phyloP scores from a whole-genome alignment of 2,329 filamentous ascomycete genomes.

The Chaetomiaceae sp. region DNA sequence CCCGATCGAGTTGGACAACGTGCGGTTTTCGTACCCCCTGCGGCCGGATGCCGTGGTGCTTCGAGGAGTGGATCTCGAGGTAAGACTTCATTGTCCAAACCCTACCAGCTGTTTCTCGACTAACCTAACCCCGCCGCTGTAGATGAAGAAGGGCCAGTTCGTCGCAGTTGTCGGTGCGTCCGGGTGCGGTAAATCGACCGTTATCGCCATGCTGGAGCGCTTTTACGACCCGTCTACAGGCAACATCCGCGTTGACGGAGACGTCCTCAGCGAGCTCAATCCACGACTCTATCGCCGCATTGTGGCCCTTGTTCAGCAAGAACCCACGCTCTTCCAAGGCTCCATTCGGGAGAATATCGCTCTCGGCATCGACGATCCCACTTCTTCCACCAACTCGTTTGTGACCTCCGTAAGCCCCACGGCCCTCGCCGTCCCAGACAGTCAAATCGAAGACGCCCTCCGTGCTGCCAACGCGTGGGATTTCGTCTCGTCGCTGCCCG shows the following conservation, averaged over 20 bases:
- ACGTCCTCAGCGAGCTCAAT: conserved; percentile 32
- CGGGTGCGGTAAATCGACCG: conserved; percentile 58
- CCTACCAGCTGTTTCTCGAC: conserved; percentile 19
- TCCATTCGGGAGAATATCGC: conserved; percentile 53
- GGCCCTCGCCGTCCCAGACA: conserved; percentile 23
- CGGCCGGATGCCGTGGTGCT: conserved; percentile 38
- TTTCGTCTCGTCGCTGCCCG: conserved; percentile 50
- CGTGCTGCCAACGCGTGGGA: conserved; percentile 51
- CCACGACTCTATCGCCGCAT: conserved; percentile 42
- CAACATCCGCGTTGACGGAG: conserved; percentile 35
- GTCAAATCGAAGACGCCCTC: conserved; percentile 45
- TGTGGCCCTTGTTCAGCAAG: conserved; percentile 43
- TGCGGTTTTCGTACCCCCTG: conserved; percentile 56
- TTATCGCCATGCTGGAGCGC: conserved; percentile 46
- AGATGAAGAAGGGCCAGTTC: conserved; percentile 42
- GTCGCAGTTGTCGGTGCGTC: conserved; percentile 53
- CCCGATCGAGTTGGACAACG: conserved; percentile 16
- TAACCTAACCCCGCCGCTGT: not conserved
- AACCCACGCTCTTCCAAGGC: conserved; percentile 32
- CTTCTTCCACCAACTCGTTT: not conserved
- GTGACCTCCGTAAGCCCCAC: not conserved
- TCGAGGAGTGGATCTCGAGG: conserved; percentile 33
- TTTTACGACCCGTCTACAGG: conserved; percentile 38
- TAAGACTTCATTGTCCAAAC: no score
- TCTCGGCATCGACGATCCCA: conserved; percentile 35